Base-by-base conservation (phyloP, 2,329 filamentous ascomycete genomes). In the Epichloe gansuensis region DNA sequence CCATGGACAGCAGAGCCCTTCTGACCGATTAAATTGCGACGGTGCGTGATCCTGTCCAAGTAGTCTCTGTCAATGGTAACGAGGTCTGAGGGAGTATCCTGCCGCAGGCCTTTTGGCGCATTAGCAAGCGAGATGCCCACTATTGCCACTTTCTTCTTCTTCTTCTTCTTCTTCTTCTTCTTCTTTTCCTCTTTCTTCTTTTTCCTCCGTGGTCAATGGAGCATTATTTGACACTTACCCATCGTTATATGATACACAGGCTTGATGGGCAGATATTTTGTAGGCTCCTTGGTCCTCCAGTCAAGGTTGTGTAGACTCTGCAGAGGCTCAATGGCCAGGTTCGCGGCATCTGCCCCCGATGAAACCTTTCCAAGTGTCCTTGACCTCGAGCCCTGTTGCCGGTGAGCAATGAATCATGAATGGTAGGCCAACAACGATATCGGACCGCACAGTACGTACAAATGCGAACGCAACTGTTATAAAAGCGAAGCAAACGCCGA, bases 21-120 rank as follows among this genome's bases (percentile, higher is more conserved):
- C 2, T 66, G 50, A 1, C 57, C 49, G 40, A 78, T 68, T 11
- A 73, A 64, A 0, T 56, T 41, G 1, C 66, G 66, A 4, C 75
- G 68, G 3, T 66, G 57, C 1, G 55, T 64, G 27, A 80, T 65
- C 2, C 74, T 68, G 7, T 66, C 59, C 6, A 69, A 62, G 59
- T 80, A 81, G 53, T 75, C 70, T 39, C 60, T 63, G 57, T 81
- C 77, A 17, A 81, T 69, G 12, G 71, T 66, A 55, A 81, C 74
- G 13, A 80, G 68, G 12, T 79, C 71, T 0, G 74, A 75, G 0
- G 73, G 71, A 0, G 65, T 59, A 27, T 71, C 65, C 12, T 66
- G 64, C 25, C 68, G 68, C 3, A 78, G 61, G 3, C 67, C 75
- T 77, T 77, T 53, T 5, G 31, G 34, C 15, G 17, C 17, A 4